Conservation (phyloP, 108 stramenopile genomes). For the Pseudonitzschia pungens region DNA sequence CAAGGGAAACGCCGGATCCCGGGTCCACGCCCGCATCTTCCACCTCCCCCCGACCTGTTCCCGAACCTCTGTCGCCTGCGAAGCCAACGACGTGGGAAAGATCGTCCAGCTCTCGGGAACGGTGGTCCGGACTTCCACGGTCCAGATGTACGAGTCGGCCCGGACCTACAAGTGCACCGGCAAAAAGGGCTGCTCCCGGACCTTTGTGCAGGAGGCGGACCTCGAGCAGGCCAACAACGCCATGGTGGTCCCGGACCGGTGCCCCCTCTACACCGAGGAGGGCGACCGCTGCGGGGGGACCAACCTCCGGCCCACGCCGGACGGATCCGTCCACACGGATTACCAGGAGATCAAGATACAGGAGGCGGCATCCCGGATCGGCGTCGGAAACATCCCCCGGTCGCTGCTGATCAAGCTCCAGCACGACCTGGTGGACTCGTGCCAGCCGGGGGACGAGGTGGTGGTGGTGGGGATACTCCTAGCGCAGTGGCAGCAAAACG, state of each 20-base stretch:
- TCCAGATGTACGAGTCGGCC: conserved; percentile 91
- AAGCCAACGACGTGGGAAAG: conserved; percentile 79
- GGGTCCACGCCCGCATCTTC: conserved; percentile 87
- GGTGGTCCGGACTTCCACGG: conserved; percentile 83
- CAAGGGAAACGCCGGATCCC: conserved; percentile 33
- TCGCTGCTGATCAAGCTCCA: conserved; percentile 85
- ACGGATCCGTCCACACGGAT: conserved; percentile 71
- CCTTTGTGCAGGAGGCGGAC: conserved; percentile 81
- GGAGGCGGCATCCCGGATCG: conserved; percentile 80
- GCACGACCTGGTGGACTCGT: conserved; percentile 93
- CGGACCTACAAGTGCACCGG: conserved; percentile 80
- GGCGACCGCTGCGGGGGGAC: conserved; percentile 57
- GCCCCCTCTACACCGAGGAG: conserved; percentile 48
- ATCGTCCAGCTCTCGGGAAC: conserved; percentile 94
- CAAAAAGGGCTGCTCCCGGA: conserved; percentile 61
- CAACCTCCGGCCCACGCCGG: conserved; percentile 53
- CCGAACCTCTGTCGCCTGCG: conserved; percentile 72
- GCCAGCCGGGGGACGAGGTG: conserved; percentile 98
- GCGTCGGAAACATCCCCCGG: conserved; percentile 86
- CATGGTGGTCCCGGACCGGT: conserved; percentile 66
- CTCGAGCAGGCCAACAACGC: conserved; percentile 87
- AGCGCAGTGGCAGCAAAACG: conserved; percentile 86
- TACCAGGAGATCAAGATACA: conserved; percentile 99
- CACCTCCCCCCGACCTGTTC: conserved; percentile 86
- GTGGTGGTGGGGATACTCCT: conserved; percentile 88